Conservation (phyloP, 2,329 filamentous ascomycete species). For the Penicillium sp. region DNA sequence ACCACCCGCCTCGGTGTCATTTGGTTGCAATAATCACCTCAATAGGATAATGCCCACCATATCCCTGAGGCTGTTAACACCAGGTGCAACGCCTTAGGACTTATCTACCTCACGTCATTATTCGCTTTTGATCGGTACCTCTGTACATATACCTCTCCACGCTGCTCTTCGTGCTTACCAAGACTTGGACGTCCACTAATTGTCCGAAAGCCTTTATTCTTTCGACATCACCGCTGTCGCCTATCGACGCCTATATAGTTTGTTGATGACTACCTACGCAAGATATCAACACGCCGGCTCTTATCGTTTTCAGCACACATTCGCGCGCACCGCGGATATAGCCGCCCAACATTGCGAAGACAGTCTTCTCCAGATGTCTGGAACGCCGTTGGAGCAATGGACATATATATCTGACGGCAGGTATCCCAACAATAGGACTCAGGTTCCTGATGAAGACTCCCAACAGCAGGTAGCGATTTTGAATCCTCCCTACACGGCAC, state of each 20-base stretch:
- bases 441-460: constrained; percentile 22
- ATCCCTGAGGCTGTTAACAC: not conserved
- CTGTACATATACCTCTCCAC: not conserved
- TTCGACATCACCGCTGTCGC: not conserved
- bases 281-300: not conserved
- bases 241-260: constrained; percentile 5
- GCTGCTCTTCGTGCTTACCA: not conserved
- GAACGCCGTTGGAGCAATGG: constrained; percentile 35
- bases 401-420: constrained; percentile 31
- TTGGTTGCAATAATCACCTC: constrained; percentile 19
- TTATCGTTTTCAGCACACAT: not conserved
- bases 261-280: constrained; percentile 23
- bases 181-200: not conserved
- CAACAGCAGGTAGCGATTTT: constrained; percentile 21
- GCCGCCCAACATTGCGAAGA: constrained; percentile 1
- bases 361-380: constrained; percentile 37
- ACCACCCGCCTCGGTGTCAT: constrained; percentile 15
- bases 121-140: not conserved
- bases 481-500: constrained; percentile 24
- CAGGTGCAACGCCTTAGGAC: not conserved
- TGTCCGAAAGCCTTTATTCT: not conserved
- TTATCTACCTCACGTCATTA: not conserved
- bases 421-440: constrained; percentile 25
- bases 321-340: constrained; percentile 13
- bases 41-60: constrained; percentile 13